Evolutionary conservation across 2,329 filamentous ascomycete species (phyloP), one percentile per base, ranked within the genome.

Genomic region (Ascochyta fabae): DNA sequence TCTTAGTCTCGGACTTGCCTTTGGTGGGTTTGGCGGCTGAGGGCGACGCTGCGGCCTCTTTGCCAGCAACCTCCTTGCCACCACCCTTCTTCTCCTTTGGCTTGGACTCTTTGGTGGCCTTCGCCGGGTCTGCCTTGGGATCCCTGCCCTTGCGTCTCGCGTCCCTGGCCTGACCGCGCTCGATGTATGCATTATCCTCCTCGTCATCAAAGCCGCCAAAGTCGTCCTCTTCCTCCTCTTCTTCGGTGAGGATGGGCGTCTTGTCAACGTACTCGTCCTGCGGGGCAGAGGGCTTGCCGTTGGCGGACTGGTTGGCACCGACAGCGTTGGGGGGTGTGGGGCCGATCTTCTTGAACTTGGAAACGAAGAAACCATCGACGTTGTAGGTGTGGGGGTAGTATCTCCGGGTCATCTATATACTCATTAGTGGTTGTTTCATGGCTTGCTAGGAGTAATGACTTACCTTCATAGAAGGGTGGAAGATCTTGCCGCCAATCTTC

Each of bases 291-390:
- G 68, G 62, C 29, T 74, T 70, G 23, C 66, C 72, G 45, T 77
- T 76, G 50, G 61, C 52, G 69, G 59, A 53, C 35, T 64, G 64
- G 38, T 59, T 62, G 26, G 61, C 66, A 22, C 70, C 70, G 8
- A 83, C 79, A 2, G 83, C 81, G 49, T 84, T 86, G 53, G 82
- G 78, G 1, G 90, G 88, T 36, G 90, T 91, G 3, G 91, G 89
- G 0, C 87, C 94, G 15, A 86, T 86, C 84, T 99, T 99, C 78
- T 96, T 93, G 79, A 99, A 90, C 78, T 99, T 99, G 70, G 92
- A 91, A 59, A 99, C 95, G 75, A 92, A 99, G 87, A 99, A 99
- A 62, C 95, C 95, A 75, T 98, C 95, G 31, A 99, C 92, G 49
- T 75, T 75, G 69, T 72, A 74, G 7, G 71, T 68, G 60, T 75